Base-by-base conservation (phyloP, 2,329 filamentous ascomycete genomes). In the Teratosphaeriaceae sp. region DNA sequence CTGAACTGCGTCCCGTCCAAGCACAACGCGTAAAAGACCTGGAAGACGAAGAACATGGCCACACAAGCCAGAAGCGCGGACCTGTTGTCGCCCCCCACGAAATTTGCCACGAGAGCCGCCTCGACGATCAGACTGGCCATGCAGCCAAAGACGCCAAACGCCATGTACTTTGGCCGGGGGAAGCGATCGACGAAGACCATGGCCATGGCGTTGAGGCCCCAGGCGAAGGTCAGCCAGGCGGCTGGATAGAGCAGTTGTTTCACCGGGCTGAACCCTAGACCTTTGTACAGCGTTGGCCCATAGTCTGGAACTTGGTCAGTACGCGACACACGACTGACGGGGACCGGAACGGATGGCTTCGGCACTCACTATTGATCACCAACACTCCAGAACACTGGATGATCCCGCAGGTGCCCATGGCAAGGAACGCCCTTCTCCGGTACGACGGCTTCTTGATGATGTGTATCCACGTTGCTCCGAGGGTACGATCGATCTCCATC, bases 371-470 rank as follows among this genome's bases (percentile, higher is more conserved):
- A 22, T 29, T 36, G 42, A 75, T 74, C 13, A 75, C 70, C 1
- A 47, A 38, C 4, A 48, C 41, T 4, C 48, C 48, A 13, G 44
- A 36, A 13, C 43, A 50, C 44, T 46, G 27, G 31, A 40, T 42
- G 37, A 48, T 34, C 21, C 26, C 38, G 34, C 29, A 34, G 15
- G 22, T 31, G n/a, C 40, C 31, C 11, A 39, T 27, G 9, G 37
- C 71, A 0, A 75, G 71, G 62, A 69, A 65, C 18, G 69, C 55
- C 5, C 59, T 45, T 68, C 68, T 2, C 15, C 72, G 61, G 47
- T 55, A 53, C 9, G 42, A 21, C 19, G 27, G 27, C 15, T 40
- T 45, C 22, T 30, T 35, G 42, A 45, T 34, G n/a, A 45, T 33
- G 20, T 45, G 35, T 13, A 45, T 15, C 21, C 31, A 20, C 19